Conservation (phyloP, 139 green algal species). For the Nannochloris sp. region DNA sequence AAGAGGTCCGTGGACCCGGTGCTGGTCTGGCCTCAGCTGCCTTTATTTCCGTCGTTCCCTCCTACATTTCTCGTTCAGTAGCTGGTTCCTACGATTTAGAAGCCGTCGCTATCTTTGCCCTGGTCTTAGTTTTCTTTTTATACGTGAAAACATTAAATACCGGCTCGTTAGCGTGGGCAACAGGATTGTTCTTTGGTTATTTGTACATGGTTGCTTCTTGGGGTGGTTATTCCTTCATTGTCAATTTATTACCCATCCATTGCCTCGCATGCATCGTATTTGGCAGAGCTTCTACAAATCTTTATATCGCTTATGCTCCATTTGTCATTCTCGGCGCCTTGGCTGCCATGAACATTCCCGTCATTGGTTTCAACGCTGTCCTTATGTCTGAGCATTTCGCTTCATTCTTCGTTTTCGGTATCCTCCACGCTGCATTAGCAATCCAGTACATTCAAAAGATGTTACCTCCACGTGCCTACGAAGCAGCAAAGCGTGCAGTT, state of each 20-base stretch:
- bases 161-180: constrained; percentile 62
- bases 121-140: constrained; percentile 80
- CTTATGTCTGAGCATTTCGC: constrained; percentile 94
- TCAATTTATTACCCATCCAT: constrained; percentile 96
- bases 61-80: constrained; percentile 83
- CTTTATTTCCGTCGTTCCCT: constrained; percentile 82
- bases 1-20: constrained; percentile 49
- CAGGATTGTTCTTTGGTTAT: constrained; percentile 57
- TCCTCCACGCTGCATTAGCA: constrained; percentile 69
- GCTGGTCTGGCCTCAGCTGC: constrained; percentile 77
- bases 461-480: constrained; percentile 47
- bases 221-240: constrained; percentile 98
- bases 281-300: constrained; percentile 41
- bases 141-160: constrained; percentile 69
- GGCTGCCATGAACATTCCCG: constrained; percentile 71
- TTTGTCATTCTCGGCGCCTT: constrained; percentile 75
- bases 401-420: constrained; percentile 76
- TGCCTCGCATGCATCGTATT: constrained; percentile 73
- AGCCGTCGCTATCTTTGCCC: constrained; percentile 90
- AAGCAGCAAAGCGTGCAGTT: constrained; percentile 47
- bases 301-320: constrained; percentile 82
- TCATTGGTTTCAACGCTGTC: constrained; percentile 96
- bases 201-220: constrained; percentile 88
- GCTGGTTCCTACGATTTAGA: constrained; percentile 86
- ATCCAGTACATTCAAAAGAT: constrained; percentile 48